Percentiles rank a stretch among this genome's conserved stretches.
Conservation (phyloP, 1,284 basidiomycete genomes). For the Flammula alnicola region DNA sequence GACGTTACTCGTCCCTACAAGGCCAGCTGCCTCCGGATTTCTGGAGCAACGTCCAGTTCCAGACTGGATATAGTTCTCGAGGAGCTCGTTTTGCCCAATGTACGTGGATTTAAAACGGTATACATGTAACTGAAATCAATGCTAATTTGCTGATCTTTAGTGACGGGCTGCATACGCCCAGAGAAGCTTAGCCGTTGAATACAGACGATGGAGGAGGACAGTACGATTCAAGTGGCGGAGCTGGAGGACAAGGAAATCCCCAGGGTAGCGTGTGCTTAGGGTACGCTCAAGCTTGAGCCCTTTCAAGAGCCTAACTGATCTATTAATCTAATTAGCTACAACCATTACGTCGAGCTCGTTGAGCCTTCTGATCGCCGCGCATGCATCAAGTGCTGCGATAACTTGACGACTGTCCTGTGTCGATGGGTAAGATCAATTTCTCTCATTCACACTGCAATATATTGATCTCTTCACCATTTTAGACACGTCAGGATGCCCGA, state of each 20-base stretch:
- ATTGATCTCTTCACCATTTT: not conserved
- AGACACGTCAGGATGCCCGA: constrained; percentile 42
- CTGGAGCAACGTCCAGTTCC: constrained; percentile 50
- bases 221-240: constrained; percentile 56
- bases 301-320: no score
- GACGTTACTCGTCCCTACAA: constrained; percentile 39
- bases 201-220: constrained; percentile 50
- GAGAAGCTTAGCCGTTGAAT: constrained; percentile 43
- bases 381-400: constrained; percentile 56
- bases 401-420: constrained; percentile 48
- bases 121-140: not conserved
- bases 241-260: constrained; percentile 48
- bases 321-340: no score
- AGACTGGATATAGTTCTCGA: constrained; percentile 41
- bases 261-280: constrained; percentile 49
- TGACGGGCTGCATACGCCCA: constrained; percentile 45
- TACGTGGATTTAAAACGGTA: constrained; percentile 25
- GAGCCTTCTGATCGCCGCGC: constrained; percentile 49
- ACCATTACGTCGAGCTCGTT: constrained; percentile 56
- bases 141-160: not conserved
- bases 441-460: not conserved
- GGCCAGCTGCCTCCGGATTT: constrained; percentile 46
- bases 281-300: no score
- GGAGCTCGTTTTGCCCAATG: constrained; percentile 46
- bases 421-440: constrained; percentile 37